Evolutionary conservation across 202 grass and related monocot species (phyloP), one percentile per base, ranked within the genome.

Genomic region (Bolboschoenoplectus hybrid): DNA sequence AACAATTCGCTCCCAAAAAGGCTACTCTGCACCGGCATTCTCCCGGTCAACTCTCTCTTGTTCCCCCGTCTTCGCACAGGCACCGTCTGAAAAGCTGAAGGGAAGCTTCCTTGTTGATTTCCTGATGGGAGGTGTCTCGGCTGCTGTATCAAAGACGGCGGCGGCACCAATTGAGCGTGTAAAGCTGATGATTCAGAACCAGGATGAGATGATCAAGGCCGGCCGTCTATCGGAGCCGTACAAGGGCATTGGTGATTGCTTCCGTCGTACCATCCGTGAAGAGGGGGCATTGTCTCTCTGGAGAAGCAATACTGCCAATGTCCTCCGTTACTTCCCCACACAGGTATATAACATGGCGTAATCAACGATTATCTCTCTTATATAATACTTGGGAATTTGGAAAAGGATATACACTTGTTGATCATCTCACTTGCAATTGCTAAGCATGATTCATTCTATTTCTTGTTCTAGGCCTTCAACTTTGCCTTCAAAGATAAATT

Each of bases 401-500:
- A 26, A 26, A 26, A 26, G 26, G 70, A 34, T 45, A 10, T 74
- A 9, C 43, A 74, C 70, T 12, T 14, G 67, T 71, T 71, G 9
- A 74, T 74, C 45, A 68, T 64, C 65, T 68, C 36, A 68, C 14
- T 68, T 68, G 40, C 65, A 14, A 68, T 36, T 68, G 9, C 10
- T 12, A 66, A 35, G 26, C 26, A 20, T 78, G 51, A 40, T 57
- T 39, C 2, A 38, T 17, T 78, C 14, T 78, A 10, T 76, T 49
- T 7, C 62, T 3, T 72, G 1, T 82, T 0, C 67, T 53, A 98
- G 95, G 95, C 95, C 10, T 80, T 98, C 84, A 98, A 98, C 91
- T 98, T 98, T 82, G 95, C 95, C 1, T 98, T 98, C 61, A 98
- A 98, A 90, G 95, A 98, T 85, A 91, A 98, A 91, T 98, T 98